These are phyloP conservation scores for Setaria viridis DNA, from an alignment of 202 grass and related monocot genomes.

Conservation along the genomic window DNA sequence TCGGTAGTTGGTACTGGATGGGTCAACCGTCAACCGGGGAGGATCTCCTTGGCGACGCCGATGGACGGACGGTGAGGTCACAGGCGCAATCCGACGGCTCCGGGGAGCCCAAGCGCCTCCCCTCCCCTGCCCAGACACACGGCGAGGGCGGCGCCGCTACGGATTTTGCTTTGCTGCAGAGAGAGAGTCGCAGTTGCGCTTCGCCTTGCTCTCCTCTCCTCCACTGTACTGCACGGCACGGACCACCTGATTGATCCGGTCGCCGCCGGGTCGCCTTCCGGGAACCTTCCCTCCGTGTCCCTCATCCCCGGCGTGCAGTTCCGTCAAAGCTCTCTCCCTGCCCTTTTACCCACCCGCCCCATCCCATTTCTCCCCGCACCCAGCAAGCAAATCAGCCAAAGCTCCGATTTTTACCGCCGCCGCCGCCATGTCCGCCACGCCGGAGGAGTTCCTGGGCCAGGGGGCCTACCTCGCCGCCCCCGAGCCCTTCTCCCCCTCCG, in stretches of 20 bases:
- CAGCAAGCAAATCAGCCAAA: not conserved
- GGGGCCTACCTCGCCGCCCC: slow-evolving; percentile 3
- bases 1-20: no score
- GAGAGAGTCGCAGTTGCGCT: no score
- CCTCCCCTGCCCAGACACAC: no score
- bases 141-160: no score
- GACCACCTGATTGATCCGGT: not conserved
- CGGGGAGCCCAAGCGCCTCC: no score
- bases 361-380: not conserved
- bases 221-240: no score
- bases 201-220: no score
- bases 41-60: no score
- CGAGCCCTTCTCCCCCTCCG: slow-evolving; percentile 50
- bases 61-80: no score
- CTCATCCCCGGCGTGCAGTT: not conserved
- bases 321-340: not conserved
- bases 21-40: no score
- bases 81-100: no score
- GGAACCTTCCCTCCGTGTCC: not conserved
- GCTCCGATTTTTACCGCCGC: not conserved
- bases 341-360: not conserved
- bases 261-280: slow-evolving; percentile 23
- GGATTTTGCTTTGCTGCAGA: no score
- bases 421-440: slow-evolving; percentile 48
- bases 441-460: slow-evolving; percentile 38